These are phyloP conservation scores for Pyricularia pennisetigena DNA, from an alignment of 2,329 filamentous ascomycete genomes.

Conservation along the genomic window DNA sequence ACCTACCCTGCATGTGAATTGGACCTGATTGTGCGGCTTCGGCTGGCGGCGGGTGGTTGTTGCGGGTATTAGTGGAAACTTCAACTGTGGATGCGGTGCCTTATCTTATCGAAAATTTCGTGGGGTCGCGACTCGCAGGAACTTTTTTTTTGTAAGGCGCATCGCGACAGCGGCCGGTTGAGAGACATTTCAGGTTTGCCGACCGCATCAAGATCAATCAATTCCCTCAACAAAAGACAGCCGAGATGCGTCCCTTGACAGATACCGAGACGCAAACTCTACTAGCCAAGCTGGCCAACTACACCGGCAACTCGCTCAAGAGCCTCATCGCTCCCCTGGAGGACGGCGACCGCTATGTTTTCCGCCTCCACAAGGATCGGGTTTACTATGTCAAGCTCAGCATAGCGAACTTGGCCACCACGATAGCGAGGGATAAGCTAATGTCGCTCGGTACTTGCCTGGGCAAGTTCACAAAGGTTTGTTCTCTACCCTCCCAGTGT, in stretches of 20 bases:
- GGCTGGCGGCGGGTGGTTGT: neutral
- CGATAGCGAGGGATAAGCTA: constrained; percentile 70
- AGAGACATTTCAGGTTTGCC: neutral
- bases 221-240: neutral
- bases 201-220: neutral
- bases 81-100: neutral
- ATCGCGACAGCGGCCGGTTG: neutral
- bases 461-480: constrained; percentile 26
- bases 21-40: neutral
- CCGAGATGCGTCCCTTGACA: constrained; percentile 15
- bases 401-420: constrained; percentile 84
- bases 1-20: neutral
- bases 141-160: constrained; percentile 2
- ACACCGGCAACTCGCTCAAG: constrained; percentile 79
- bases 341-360: constrained; percentile 71
- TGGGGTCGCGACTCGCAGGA: neutral
- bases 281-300: constrained; percentile 88
- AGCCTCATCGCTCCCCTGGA: constrained; percentile 69
- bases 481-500: neutral
- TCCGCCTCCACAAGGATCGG: constrained; percentile 59
- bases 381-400: constrained; percentile 68
- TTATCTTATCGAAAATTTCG: constrained; percentile 3
- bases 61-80: neutral
- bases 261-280: constrained; percentile 41
- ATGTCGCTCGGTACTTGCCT: constrained; percentile 85